A percentile compares a stretch with the other conserved stretches of the same genome.
These are phyloP conservation scores for Tephrocybe sp. DNA, from an alignment of 768 basidiomycete species.

Conservation along the genomic window DNA sequence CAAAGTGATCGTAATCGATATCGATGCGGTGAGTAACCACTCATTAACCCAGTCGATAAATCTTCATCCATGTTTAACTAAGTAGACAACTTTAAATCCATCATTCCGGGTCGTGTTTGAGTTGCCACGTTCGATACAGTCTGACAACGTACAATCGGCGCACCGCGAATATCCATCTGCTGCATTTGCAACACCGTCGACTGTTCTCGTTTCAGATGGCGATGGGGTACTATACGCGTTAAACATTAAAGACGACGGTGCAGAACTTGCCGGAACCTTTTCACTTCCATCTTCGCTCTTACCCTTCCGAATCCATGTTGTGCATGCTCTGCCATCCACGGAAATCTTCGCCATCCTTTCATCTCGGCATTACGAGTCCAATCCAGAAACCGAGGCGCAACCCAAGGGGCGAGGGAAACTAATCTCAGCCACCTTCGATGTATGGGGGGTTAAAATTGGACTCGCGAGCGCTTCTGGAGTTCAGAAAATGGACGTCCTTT, in stretches of 20 bases:
- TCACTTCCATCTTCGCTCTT: constrained; percentile 42
- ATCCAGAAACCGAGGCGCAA: neutral
- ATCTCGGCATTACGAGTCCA: constrained; percentile 1
- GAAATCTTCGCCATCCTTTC: constrained; percentile 4
- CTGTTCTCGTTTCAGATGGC: constrained; percentile 67
- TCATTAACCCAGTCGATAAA: constrained; percentile 1
- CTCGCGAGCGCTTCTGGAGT: constrained; percentile 35
- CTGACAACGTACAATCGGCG: constrained; percentile 32
- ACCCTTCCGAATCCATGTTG: constrained; percentile 29
- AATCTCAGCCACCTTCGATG: constrained; percentile 49
- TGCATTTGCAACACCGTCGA: constrained; percentile 46
- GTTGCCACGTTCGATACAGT: constrained; percentile 51
- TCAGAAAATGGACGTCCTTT: constrained; percentile 50
- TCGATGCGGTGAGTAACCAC: constrained; percentile 51
- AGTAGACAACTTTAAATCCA: constrained; percentile 51
- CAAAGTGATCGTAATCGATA: constrained; percentile 55
- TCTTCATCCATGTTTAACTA: constrained; percentile 18
- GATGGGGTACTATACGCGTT: constrained; percentile 65
- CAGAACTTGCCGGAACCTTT: constrained; percentile 50
- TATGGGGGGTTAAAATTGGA: constrained; percentile 58
- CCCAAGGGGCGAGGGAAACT: constrained; percentile 23
- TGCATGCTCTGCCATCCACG: constrained; percentile 2
- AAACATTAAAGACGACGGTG: constrained; percentile 34
- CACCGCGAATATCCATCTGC: constrained; percentile 78
- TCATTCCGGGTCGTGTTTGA: constrained; percentile 56